Conservation (phyloP, 345 rosid species). For the Ceriops tagal region DNA sequence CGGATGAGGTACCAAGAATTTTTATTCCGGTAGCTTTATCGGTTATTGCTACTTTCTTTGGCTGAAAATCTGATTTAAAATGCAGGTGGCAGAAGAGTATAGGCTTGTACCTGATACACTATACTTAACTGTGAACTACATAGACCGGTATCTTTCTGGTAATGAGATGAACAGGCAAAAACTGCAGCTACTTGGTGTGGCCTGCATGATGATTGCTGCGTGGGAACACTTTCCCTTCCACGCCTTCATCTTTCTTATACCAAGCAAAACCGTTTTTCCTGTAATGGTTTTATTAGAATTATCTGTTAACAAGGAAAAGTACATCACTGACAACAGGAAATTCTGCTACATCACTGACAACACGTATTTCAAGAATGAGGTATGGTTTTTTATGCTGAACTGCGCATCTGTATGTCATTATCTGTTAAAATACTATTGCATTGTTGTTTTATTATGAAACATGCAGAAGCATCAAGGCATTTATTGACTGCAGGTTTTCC, state of each 20-base stretch:
- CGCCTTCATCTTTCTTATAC: neutral
- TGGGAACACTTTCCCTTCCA: constrained; percentile 32
- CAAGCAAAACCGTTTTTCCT: neutral
- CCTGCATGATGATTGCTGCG: constrained; percentile 96
- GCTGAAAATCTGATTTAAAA: constrained; percentile 19
- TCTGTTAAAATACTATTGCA: neutral
- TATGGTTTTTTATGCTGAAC: constrained; percentile 15
- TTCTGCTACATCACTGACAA: constrained; percentile 95
- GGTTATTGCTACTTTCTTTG: neutral
- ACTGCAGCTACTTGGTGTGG: constrained; percentile 85
- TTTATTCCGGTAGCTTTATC: too few species aligned
- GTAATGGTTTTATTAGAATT: neutral
- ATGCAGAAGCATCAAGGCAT: constrained; percentile 1
- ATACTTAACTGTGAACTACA: constrained; percentile 75
- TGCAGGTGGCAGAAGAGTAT: constrained; percentile 95
- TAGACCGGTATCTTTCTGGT: constrained; percentile 92
- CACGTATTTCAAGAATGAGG: constrained; percentile 86
- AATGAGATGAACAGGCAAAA: constrained; percentile 69
- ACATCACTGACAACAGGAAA: constrained; percentile 83
- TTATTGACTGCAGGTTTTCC: constrained; percentile 51
- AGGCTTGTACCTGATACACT: constrained; percentile 87
- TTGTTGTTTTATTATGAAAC: neutral
- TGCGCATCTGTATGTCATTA: neutral
- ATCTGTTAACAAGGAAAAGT: constrained; percentile 14
- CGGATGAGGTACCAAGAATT: too few species aligned